A percentile compares a stretch with the other conserved stretches of the same genome.
These are phyloP conservation scores for Xylaria venustula DNA, from an alignment of 495 filamentous ascomycete species.

Conservation along the genomic window DNA sequence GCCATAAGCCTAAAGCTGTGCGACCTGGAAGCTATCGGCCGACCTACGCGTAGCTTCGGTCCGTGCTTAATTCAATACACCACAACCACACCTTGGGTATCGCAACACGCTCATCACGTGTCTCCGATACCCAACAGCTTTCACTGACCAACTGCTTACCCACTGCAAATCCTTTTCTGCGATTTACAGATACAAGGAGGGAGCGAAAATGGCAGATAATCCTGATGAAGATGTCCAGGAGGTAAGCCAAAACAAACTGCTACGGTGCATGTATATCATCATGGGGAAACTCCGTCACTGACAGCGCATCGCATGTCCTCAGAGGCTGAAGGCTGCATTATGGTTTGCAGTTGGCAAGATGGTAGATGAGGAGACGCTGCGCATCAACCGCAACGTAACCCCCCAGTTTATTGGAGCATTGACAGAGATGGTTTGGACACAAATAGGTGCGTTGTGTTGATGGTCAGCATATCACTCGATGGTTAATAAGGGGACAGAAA, in stretches of 20 bases:
- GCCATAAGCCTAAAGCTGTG: too few relatives aligned
- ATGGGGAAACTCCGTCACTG: background rate
- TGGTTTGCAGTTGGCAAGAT: conserved; percentile 89
- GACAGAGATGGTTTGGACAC: conserved; percentile 87
- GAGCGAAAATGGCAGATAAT: conserved; percentile 29
- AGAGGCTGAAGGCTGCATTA: conserved; percentile 92
- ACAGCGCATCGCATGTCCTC: background rate
- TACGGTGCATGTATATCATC: background rate
- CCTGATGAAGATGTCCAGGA: conserved; percentile 33
- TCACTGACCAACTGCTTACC: too few relatives aligned
- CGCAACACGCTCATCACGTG: background rate
- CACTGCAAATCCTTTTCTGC: too few relatives aligned
- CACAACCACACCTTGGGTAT: background rate
- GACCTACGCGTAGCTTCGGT: background rate
- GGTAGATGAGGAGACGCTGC: conserved; percentile 80
- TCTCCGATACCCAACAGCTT: background rate
- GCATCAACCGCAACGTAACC: conserved; percentile 77
- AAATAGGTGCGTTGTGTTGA: conserved; percentile 63
- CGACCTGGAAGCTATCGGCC: too few relatives aligned
- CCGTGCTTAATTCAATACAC: background rate
- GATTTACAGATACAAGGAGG: too few relatives aligned
- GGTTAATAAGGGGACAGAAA: conserved; percentile 50
- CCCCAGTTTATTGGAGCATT: conserved; percentile 93
- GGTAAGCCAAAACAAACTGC: conserved; percentile 7
- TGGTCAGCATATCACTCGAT: conserved; percentile 1